Conservation (phyloP, 371 early-diverging fungal species). For the Mortierella sp. region DNA sequence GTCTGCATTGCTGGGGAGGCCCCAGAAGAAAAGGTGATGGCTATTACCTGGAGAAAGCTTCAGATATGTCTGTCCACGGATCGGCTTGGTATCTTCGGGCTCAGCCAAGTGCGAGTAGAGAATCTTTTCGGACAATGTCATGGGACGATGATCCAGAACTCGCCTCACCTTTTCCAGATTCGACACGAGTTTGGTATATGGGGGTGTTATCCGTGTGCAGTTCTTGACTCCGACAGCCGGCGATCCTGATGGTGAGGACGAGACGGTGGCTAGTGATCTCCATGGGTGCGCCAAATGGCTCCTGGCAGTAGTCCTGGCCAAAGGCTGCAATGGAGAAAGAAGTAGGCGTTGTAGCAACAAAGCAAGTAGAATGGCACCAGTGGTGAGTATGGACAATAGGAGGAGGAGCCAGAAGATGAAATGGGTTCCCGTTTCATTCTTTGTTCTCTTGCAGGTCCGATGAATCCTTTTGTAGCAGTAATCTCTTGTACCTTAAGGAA, state of each 20-base stretch:
- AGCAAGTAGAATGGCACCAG: too few relatives aligned
- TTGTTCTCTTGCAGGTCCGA: too few relatives aligned
- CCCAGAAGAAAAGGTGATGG: not conserved
- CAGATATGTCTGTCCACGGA: slow-evolving; percentile 76
- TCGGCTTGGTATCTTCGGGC: slow-evolving; percentile 71
- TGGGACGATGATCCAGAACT: slow-evolving; percentile 66
- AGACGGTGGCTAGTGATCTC: too few relatives aligned
- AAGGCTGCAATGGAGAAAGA: too few relatives aligned
- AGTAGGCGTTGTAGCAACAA: too few relatives aligned
- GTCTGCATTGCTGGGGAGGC: too few relatives aligned
- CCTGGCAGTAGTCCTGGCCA: too few relatives aligned
- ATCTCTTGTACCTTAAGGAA: slow-evolving; percentile 9
- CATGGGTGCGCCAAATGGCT: too few relatives aligned
- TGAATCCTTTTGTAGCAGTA: not conserved
- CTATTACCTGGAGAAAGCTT: slow-evolving; percentile 74
- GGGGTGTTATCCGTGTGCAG: slow-evolving; percentile 68
- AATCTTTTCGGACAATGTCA: slow-evolving; percentile 95
- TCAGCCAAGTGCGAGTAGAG: slow-evolving; percentile 93
- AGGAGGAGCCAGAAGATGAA: too few relatives aligned
- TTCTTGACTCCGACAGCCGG: slow-evolving; percentile 52
- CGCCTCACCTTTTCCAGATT: slow-evolving; percentile 66
- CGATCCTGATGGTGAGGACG: too few relatives aligned
- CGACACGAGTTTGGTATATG: slow-evolving; percentile 64
- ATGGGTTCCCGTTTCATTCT: too few relatives aligned
- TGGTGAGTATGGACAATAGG: too few relatives aligned